A percentile compares a stretch with the other conserved stretches of the same genome.
phyloP scores from a whole-genome alignment of 1,284 basidiomycete genomes.

The Malassezia globosa region DNA sequence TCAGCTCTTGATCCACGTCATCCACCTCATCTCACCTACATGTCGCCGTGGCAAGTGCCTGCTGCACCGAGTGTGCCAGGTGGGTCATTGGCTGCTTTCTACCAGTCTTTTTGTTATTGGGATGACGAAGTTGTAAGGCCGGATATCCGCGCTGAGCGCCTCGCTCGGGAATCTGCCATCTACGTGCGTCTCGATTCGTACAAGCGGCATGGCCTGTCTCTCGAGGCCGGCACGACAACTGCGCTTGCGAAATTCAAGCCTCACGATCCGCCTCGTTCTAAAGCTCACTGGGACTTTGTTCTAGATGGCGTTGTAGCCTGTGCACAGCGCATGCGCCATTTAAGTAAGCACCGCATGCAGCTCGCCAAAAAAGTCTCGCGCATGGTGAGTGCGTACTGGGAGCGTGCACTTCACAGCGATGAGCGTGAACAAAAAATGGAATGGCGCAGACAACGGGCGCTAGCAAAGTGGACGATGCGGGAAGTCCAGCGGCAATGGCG shows the following conservation, averaged over 20 bases:
- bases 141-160: slow-evolving; percentile 5
- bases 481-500: slow-evolving; percentile 75
- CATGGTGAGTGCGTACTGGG: slow-evolving; percentile 69
- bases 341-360: slow-evolving; percentile 43
- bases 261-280: slow-evolving; percentile 18
- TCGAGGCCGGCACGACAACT: slow-evolving; percentile 13
- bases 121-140: slow-evolving; percentile 20
- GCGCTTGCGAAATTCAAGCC: slow-evolving; percentile 17
- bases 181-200: slow-evolving; percentile 23
- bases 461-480: slow-evolving; percentile 62
- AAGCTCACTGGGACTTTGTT: slow-evolving; percentile 27
- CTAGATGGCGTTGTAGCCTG: slow-evolving; percentile 21
- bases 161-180: slow-evolving; percentile 18
- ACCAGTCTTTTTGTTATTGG: slow-evolving; percentile 20
- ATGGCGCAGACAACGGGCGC: slow-evolving; percentile 58
- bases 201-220: slow-evolving; percentile 22
- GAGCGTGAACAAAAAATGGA: slow-evolving; percentile 58
- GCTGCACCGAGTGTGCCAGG: slow-evolving; percentile 1
- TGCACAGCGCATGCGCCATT: slow-evolving; percentile 26
- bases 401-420: slow-evolving; percentile 55
- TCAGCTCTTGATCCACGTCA: neutral
- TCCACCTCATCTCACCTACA: slow-evolving; percentile 3
- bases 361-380: slow-evolving; percentile 54
- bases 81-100: slow-evolving; percentile 16
- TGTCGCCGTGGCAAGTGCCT: slow-evolving; percentile 24